These are phyloP conservation scores for Ambrosia trifida DNA, from an alignment of 129 eudicot genomes.

Conservation along the genomic window DNA sequence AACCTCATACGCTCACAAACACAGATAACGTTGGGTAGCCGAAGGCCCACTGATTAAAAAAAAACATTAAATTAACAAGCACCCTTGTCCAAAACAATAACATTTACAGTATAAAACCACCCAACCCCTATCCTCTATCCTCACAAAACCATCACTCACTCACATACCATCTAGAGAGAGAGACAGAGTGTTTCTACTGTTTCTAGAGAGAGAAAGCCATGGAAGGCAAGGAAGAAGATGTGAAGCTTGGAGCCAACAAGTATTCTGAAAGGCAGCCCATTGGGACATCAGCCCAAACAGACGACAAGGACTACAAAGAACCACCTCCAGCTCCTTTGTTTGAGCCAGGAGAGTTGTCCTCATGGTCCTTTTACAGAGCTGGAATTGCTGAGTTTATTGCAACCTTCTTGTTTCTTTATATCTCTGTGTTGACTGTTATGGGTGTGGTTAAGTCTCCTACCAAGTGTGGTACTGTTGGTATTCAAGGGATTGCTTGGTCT, in stretches of 20 bases:
- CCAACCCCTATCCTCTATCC: constrained; percentile 27
- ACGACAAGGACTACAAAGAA: constrained; percentile 81
- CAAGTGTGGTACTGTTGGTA: constrained; percentile 89
- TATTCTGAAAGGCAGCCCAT: constrained; percentile 70
- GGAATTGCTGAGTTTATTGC: constrained; percentile 94
- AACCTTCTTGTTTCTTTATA: constrained; percentile 81
- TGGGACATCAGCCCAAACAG: constrained; percentile 86
- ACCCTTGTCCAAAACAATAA: not conserved
- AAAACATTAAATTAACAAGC: not conserved
- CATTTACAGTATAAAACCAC: constrained; percentile 33
- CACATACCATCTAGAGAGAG: constrained; percentile 2
- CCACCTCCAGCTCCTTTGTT: constrained; percentile 90
- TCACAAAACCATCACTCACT: constrained; percentile 31
- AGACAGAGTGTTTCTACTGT: constrained; percentile 26
- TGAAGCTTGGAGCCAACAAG: constrained; percentile 89
- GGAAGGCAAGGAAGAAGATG: constrained; percentile 97
- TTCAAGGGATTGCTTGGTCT: constrained; percentile 98
- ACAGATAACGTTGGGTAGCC: too few species aligned
- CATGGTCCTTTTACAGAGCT: constrained; percentile 97
- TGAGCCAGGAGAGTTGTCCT: constrained; percentile 81
- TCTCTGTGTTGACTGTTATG: constrained; percentile 81
- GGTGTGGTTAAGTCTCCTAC: constrained; percentile 55
- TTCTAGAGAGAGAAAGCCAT: constrained; percentile 31
- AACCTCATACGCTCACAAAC: too few species aligned
- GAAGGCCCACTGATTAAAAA: too few species aligned